phyloP scores from a whole-genome alignment of 345 rosid species.

The Arabis hirsuta region DNA sequence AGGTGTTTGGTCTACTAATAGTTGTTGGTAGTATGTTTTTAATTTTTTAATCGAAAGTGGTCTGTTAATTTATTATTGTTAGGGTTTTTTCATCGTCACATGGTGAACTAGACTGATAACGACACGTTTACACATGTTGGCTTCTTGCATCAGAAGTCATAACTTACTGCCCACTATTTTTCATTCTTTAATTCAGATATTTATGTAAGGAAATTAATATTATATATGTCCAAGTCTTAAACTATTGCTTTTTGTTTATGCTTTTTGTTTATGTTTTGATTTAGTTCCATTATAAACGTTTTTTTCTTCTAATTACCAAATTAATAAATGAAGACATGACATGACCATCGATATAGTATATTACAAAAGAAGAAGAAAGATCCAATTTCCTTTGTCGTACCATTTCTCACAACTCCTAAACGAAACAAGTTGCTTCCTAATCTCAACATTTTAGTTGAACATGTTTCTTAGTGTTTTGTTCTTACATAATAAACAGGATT shows the following conservation, averaged over 20 bases:
- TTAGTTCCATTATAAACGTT: not conserved
- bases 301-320: slow-evolving; percentile 5
- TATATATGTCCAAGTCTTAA: not conserved
- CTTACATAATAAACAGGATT: not conserved
- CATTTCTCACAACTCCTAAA: not conserved
- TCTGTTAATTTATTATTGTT: slow-evolving; percentile 24
- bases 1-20: slow-evolving; percentile 21
- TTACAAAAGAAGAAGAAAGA: not conserved
- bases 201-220: not conserved
- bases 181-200: slow-evolving; percentile 31
- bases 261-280: not conserved
- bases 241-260: not conserved
- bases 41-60: not conserved
- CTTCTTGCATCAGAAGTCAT: slow-evolving; percentile 33
- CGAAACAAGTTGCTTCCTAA: not conserved
- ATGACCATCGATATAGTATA: not conserved
- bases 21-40: slow-evolving; percentile 24
- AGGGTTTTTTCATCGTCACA: slow-evolving; percentile 26
- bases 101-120: slow-evolving; percentile 22
- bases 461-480: slow-evolving; percentile 3
- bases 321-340: not conserved
- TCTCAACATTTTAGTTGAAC: not conserved
- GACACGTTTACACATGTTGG: slow-evolving; percentile 26
- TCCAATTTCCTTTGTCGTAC: not conserved
- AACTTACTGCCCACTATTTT: slow-evolving; percentile 15